Conservation (phyloP, 768 basidiomycete species). For the Lactifluus hygrophoroides region DNA sequence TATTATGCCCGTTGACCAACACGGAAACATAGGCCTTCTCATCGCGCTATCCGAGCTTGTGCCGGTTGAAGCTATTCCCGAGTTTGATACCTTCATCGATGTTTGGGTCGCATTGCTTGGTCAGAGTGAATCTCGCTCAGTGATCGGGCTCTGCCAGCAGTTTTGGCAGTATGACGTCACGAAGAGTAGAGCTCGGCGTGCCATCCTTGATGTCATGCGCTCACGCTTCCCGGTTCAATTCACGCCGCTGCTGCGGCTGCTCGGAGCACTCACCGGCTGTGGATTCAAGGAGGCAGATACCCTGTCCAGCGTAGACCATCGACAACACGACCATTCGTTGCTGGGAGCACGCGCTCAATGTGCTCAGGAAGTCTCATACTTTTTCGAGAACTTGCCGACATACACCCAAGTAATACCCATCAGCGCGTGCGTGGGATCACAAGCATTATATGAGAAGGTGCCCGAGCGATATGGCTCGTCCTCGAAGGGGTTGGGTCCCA, state of each 20-base stretch:
- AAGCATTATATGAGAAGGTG: constrained; percentile 64
- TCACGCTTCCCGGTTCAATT: constrained; percentile 79
- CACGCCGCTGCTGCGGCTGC: constrained; percentile 56
- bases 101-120: constrained; percentile 78
- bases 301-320: constrained; percentile 44
- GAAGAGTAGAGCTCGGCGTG: constrained; percentile 56
- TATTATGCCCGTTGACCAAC: background rate
- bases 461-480: constrained; percentile 51
- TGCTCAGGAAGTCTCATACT: constrained; percentile 63
- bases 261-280: constrained; percentile 67
- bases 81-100: constrained; percentile 62
- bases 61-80: constrained; percentile 67
- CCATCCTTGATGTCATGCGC: constrained; percentile 74
- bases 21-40: constrained; percentile 49
- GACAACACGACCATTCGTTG: constrained; percentile 32
- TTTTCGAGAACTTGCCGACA: constrained; percentile 60
- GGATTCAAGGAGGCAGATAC: constrained; percentile 73
- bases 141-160: constrained; percentile 64
- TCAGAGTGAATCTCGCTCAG: constrained; percentile 54
- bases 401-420: constrained; percentile 68
- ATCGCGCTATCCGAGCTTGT: constrained; percentile 67
- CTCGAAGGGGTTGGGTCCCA: constrained; percentile 39
- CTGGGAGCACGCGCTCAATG: constrained; percentile 50
- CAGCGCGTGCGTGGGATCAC: constrained; percentile 52
- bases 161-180: constrained; percentile 80